Conservation (phyloP, 2,329 filamentous ascomycete genomes). For the Diaporthe ampelina region DNA sequence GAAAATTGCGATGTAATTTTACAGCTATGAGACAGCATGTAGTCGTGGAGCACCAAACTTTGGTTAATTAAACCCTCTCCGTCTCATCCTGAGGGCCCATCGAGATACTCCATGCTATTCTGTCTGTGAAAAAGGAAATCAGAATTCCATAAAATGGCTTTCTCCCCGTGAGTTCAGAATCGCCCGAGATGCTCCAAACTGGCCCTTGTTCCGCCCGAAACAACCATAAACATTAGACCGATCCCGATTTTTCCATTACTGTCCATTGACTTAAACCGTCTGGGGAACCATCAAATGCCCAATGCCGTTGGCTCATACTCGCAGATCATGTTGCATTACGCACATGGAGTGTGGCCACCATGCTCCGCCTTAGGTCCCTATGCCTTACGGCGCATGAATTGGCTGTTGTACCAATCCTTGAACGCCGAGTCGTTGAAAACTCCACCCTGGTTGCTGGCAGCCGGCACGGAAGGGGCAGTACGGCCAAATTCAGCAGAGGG, state of each 20-base stretch:
- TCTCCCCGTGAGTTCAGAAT: too few relatives aligned
- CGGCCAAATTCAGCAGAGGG: neutral
- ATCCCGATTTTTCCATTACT: neutral
- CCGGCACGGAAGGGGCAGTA: neutral
- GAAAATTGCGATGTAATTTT: neutral
- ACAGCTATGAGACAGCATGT: neutral
- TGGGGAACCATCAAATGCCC: neutral
- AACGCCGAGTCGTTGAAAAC: neutral
- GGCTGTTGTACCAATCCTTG: slow-evolving; percentile 16
- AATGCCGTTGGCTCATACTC: too few relatives aligned
- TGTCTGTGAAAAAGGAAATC: neutral
- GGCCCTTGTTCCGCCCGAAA: neutral
- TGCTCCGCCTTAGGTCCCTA: neutral
- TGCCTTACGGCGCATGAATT: slow-evolving; percentile 10
- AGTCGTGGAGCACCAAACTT: neutral
- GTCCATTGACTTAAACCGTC: neutral
- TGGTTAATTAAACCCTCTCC: neutral
- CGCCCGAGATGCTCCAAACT: neutral
- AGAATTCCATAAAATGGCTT: neutral
- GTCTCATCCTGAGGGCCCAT: neutral
- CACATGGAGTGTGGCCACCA: neutral
- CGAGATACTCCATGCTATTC: neutral
- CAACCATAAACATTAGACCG: neutral
- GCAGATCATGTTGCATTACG: neutral
- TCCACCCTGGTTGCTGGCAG: neutral